Evolutionary conservation across 352 stramenopile genomes (phyloP).

Genomic region (Blastocystis sp.): DNA sequence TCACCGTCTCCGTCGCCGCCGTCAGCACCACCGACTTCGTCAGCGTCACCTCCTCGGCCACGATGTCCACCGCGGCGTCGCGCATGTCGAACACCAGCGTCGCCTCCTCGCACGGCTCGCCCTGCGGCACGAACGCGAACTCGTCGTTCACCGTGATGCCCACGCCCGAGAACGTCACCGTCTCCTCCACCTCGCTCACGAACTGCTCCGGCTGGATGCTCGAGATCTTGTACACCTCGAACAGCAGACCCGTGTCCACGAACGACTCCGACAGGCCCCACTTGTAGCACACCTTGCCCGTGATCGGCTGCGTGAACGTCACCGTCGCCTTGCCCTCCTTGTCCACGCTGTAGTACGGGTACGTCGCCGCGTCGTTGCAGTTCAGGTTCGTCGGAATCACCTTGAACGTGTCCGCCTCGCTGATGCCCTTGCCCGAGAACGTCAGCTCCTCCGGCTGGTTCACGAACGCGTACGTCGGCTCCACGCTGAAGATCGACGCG

Average conservation of each 20-base stretch:
- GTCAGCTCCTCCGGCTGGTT: not conserved
- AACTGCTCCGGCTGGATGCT: constrained; percentile 22
- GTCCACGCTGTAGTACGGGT: not conserved
- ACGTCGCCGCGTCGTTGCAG: constrained; percentile 18
- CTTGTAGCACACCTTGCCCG: constrained; percentile 68
- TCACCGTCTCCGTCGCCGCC: constrained; percentile 13
- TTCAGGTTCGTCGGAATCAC: constrained; percentile 22
- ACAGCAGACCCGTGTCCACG: constrained; percentile 39
- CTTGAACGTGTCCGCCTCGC: constrained; percentile 40
- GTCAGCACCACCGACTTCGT: not conserved
- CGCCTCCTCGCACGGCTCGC: constrained; percentile 7
- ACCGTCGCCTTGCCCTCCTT: not conserved
- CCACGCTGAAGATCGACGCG: not conserved
- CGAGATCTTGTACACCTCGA: constrained; percentile 52
- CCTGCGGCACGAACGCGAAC: constrained; percentile 26
- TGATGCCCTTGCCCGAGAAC: constrained; percentile 53
- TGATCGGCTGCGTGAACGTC: constrained; percentile 28
- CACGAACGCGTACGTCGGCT: constrained; percentile 44
- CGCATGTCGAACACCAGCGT: not conserved
- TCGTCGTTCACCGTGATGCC: constrained; percentile 51
- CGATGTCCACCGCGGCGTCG: constrained; percentile 42
- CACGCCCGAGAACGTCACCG: constrained; percentile 47
- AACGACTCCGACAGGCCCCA: constrained; percentile 18
- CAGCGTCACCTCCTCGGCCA: constrained; percentile 33
- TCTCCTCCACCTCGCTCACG: constrained; percentile 21